These are phyloP conservation scores for Paramecium octaurelia DNA, from an alignment of 73 alveolate species.

Conservation along the genomic window DNA sequence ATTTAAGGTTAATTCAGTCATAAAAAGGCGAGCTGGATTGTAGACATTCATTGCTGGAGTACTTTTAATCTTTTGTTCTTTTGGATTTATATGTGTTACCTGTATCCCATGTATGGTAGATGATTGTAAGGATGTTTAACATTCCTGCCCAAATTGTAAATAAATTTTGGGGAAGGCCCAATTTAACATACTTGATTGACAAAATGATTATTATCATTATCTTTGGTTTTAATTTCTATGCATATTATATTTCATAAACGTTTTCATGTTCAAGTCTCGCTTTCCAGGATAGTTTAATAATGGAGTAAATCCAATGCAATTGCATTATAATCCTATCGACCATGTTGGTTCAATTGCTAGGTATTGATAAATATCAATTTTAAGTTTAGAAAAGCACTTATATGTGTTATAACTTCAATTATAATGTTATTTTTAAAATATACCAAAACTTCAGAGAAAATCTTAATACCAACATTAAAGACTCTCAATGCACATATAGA, in stretches of 20 bases:
- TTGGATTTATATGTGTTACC: not conserved
- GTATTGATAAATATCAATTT: not conserved
- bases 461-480: not conserved
- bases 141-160: constrained; percentile 23
- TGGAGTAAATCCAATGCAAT: not conserved
- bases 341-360: not conserved
- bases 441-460: not conserved
- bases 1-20: not conserved
- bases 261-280: not conserved
- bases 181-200: constrained; percentile 18
- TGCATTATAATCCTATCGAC: not conserved
- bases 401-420: not conserved
- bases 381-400: not conserved
- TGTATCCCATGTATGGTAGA: constrained; percentile 2
- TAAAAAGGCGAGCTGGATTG: not conserved
- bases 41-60: not conserved
- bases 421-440: not conserved
- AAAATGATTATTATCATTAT: not conserved
- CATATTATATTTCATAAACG: not conserved
- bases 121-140: constrained; percentile 28
- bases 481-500: not conserved
- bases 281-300: not conserved
- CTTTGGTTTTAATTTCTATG: not conserved
- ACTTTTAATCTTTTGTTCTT: not conserved
- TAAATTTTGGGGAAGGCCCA: not conserved